phyloP scores from a whole-genome alignment of 139 green algal genomes.

The Picochlorum sp. region DNA sequence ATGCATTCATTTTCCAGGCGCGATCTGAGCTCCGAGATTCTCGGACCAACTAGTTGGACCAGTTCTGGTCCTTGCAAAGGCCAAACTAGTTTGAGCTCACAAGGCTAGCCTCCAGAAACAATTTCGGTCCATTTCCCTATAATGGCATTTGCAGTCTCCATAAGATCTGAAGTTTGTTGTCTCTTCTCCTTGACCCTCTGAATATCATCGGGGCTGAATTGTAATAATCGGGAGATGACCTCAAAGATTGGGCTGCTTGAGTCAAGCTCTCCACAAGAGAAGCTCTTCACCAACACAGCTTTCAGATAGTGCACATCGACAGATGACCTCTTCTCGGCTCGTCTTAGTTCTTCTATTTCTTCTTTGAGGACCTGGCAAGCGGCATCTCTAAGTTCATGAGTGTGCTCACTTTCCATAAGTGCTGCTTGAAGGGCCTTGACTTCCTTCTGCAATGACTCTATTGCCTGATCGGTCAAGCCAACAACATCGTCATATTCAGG shows the following conservation, averaged over 20 bases:
- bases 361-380: slow-evolving; percentile 35
- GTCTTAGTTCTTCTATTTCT: slow-evolving; percentile 32
- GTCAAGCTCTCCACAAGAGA: slow-evolving; percentile 31
- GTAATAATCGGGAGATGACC: slow-evolving; percentile 30
- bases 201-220: slow-evolving; percentile 34
- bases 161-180: background rate
- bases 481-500: no score
- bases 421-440: background rate
- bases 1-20: no score
- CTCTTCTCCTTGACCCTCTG: background rate
- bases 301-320: slow-evolving; percentile 38
- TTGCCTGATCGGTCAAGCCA: no score
- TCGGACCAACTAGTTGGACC: no score
- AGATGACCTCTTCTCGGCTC: slow-evolving; percentile 5
- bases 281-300: slow-evolving; percentile 28
- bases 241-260: slow-evolving; percentile 22
- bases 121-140: no score
- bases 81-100: no score
- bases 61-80: no score
- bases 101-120: no score
- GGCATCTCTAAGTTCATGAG: slow-evolving; percentile 31
- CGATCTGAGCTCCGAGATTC: no score
- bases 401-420: slow-evolving; percentile 19
- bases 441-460: background rate
- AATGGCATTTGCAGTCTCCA: background rate